Evolutionary conservation across 345 rosid genomes (phyloP).

Genomic region (Eucalyptus dawsonii): DNA sequence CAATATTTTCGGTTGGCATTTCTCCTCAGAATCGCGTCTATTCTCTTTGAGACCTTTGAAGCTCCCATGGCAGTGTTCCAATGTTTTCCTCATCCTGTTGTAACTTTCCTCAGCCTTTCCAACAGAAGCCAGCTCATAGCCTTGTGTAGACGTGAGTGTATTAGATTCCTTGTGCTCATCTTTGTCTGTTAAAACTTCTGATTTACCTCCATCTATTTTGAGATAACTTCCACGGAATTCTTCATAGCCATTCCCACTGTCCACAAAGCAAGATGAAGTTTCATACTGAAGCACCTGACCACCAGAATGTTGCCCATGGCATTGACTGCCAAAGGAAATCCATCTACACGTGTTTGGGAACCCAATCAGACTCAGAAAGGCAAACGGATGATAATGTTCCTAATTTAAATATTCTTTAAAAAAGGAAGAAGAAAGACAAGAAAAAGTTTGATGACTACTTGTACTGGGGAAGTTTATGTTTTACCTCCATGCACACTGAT

Average conservation of each 20-base stretch:
- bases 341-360: constrained; percentile 16
- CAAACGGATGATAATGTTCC: neutral
- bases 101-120: constrained; percentile 23
- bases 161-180: constrained; percentile 24
- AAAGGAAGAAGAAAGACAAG: neutral
- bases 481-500: constrained; percentile 70
- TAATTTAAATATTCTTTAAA: neutral
- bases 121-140: constrained; percentile 7
- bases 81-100: constrained; percentile 16
- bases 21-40: constrained; percentile 10
- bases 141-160: constrained; percentile 3
- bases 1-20: neutral
- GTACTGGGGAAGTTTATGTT: neutral
- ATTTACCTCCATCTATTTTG: constrained; percentile 38
- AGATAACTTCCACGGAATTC: constrained; percentile 53
- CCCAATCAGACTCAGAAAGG: neutral
- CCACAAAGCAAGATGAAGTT: constrained; percentile 44
- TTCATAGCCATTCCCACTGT: constrained; percentile 46
- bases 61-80: constrained; percentile 19
- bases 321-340: constrained; percentile 21
- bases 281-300: constrained; percentile 68
- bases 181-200: constrained; percentile 3
- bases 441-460: neutral
- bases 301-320: constrained; percentile 26
- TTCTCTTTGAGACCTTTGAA: constrained; percentile 25